phyloP scores from a whole-genome alignment of 2,329 filamentous ascomycete species.

The Alternaria gansuensis region DNA sequence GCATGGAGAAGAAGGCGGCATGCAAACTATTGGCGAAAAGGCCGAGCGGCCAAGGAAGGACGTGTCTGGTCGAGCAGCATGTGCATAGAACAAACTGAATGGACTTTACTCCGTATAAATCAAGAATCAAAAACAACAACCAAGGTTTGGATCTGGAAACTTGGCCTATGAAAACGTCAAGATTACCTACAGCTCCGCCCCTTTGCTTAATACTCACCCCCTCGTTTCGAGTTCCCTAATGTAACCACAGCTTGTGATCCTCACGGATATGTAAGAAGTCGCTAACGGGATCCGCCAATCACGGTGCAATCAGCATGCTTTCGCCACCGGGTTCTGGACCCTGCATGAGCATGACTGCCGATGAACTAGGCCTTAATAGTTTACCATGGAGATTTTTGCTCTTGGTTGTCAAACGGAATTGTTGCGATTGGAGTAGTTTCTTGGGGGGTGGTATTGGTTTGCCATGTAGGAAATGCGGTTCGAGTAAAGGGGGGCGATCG shows the following conservation, averaged over 20 bases:
- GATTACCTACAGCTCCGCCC: conserved; percentile 7
- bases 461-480: not conserved
- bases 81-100: not conserved
- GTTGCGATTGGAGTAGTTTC: not conserved
- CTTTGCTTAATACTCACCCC: not conserved
- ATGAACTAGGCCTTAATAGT: not conserved
- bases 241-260: not conserved
- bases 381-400: not conserved
- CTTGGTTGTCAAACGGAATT: not conserved
- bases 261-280: conserved; percentile 6
- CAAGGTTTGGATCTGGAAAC: not conserved
- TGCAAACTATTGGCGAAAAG: conserved; percentile 1
- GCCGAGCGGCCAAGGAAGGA: not conserved
- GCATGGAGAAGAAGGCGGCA: not conserved
- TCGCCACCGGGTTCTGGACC: conserved; percentile 1
- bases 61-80: not conserved
- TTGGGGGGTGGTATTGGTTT: not conserved
- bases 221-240: conserved; percentile 16
- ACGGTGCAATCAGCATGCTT: not conserved
- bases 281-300: conserved; percentile 4
- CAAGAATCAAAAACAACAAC: not conserved
- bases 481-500: not conserved
- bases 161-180: conserved; percentile 1
- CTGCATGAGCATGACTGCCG: not conserved
- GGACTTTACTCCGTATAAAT: not conserved